A percentile compares a stretch with the other conserved stretches of the same genome.
These are phyloP conservation scores for Xerophyta viscosa DNA, from an alignment of 106 monocot genomes.

Conservation along the genomic window DNA sequence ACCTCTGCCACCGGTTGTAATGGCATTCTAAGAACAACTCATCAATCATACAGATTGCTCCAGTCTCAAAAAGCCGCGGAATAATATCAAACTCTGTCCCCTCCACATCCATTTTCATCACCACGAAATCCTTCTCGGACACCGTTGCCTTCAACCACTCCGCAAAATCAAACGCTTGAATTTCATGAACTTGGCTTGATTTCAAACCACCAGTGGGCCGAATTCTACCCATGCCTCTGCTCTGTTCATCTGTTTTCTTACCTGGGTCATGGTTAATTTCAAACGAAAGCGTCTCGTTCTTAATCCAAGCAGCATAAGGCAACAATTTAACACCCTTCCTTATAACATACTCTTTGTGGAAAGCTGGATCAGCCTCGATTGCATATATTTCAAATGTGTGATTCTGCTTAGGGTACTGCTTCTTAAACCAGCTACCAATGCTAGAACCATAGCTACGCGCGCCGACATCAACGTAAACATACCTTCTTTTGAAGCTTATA, in stretches of 20 bases:
- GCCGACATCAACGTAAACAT: conserved; percentile 72
- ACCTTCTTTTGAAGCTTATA: conserved; percentile 60
- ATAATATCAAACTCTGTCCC: conserved; percentile 82
- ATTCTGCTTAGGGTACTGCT: conserved; percentile 88
- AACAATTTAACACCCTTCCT: conserved; percentile 56
- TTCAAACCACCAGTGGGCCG: conserved; percentile 9
- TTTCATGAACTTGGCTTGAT: conserved; percentile 17
- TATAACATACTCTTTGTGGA: conserved; percentile 50
- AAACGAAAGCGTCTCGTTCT: conserved; percentile 66
- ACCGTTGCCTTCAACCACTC: conserved; percentile 65
- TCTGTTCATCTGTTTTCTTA: conserved; percentile 27
- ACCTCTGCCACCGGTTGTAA: conserved; percentile 87
- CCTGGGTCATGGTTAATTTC: conserved; percentile 49
- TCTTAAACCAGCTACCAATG: conserved; percentile 88
- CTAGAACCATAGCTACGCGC: conserved; percentile 81
- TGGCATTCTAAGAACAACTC: conserved; percentile 92
- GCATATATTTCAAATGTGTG: conserved; percentile 67
- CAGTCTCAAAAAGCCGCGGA: conserved; percentile 63
- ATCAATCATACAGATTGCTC: conserved; percentile 72
- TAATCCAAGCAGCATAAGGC: conserved; percentile 77
- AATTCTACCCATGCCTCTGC: conserved; percentile 73
- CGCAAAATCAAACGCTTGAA: conserved; percentile 67
- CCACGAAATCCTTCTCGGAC: conserved; percentile 61
- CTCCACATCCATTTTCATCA: conserved; percentile 94
- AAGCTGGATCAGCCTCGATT: conserved; percentile 60